Conservation (phyloP, 2,329 filamentous ascomycete species). For the Dothideomycetidae sp. region DNA sequence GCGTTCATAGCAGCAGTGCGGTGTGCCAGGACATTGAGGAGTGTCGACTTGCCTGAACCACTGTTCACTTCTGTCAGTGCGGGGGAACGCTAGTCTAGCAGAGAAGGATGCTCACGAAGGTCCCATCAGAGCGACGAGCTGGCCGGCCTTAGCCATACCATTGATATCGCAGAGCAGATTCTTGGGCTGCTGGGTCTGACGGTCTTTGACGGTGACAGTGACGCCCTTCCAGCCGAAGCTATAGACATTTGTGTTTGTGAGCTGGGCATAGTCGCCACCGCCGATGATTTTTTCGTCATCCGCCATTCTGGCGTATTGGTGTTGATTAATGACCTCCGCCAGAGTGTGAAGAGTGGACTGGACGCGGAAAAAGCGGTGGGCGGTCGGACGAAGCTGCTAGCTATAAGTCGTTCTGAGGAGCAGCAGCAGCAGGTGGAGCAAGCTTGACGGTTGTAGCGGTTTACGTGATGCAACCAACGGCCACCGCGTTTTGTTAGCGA, state of each 20-base stretch:
- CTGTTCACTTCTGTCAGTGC: slow-evolving; percentile 18
- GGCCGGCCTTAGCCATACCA: slow-evolving; percentile 53
- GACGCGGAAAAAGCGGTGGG: background rate
- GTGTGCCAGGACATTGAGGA: slow-evolving; percentile 65
- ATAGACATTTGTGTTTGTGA: slow-evolving; percentile 49
- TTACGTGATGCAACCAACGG: too few relatives aligned
- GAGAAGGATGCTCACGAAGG: slow-evolving; percentile 35
- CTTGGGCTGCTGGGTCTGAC: slow-evolving; percentile 47
- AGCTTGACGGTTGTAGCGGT: too few relatives aligned
- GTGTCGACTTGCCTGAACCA: slow-evolving; percentile 63
- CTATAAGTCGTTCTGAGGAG: too few relatives aligned
- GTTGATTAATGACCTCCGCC: background rate
- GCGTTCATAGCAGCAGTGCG: slow-evolving; percentile 41
- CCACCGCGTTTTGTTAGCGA: too few relatives aligned
- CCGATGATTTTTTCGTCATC: slow-evolving; percentile 34
- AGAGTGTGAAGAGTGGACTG: slow-evolving; percentile 1
- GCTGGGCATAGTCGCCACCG: slow-evolving; percentile 34
- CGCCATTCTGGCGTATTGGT: slow-evolving; percentile 23
- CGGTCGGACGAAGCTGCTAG: too few relatives aligned
- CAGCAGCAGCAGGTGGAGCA: too few relatives aligned
- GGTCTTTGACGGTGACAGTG: slow-evolving; percentile 59
- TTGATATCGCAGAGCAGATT: slow-evolving; percentile 48
- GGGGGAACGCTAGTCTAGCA: background rate
- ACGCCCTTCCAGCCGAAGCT: slow-evolving; percentile 53
- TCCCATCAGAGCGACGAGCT: slow-evolving; percentile 70